Evolutionary conservation across 495 filamentous ascomycete genomes (phyloP), one percentile per base, ranked within the genome.

Genomic region (Penicillium dipodomyicola): DNA sequence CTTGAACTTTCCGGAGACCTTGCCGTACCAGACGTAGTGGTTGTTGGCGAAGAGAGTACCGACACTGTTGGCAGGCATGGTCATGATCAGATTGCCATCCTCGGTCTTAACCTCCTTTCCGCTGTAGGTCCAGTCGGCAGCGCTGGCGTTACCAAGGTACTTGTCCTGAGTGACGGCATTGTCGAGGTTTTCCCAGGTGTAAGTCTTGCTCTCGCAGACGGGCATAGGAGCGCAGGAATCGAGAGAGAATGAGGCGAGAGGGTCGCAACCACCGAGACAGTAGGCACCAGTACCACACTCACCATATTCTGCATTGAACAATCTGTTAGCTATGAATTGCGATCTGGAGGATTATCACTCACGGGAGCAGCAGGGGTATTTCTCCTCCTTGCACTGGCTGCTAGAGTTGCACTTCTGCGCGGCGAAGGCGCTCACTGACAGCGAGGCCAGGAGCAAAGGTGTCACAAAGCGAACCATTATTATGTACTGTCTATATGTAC

Each of bases 21-120:
- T 96, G 65, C 94, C 94, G 69, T 98, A 98, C 95, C 93, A 97
- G 74, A 98, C 86, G 70, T 97, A 97, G 52, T 84, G 80, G 52
- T 91, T 93, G 59, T 89, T 89, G 25, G 91, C 86, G 48, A 97
- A 76, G 17, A 98, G 84, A n/a, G 92, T 96, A 39, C 80, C 80
- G 32, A 92, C 93, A 46, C 84, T 86, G 22, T 90, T 89, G 49
- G 86, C 80, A 44, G 88, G 86, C 90, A 98, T 93, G 57, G 93
- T 97, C 60, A 98, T 78, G 43, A 97, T 76, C 20, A 95, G 73
- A 49, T 76, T 71, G 40, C 79, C 75, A 54, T 82, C 72, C 47
- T 88, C 80, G 8, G 77, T 51, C 47, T 88, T 74, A 15, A 90
- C 87, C 57, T 80, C 87, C 57, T 80, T 77, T 54, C 95, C 95